Conservation (phyloP, 2,329 filamentous ascomycete species). For the Boeremia lycopersici region DNA sequence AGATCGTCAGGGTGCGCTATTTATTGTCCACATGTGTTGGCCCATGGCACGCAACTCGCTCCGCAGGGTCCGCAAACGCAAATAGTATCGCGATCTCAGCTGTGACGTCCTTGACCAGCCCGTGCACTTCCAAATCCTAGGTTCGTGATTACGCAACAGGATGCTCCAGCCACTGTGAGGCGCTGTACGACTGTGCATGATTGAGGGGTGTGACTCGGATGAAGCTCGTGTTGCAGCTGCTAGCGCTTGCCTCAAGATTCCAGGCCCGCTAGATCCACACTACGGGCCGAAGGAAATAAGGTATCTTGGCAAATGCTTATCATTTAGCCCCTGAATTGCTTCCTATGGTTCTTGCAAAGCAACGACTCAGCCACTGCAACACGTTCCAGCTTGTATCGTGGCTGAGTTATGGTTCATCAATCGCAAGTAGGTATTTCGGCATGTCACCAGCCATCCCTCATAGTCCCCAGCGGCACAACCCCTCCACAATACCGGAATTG, state of each 20-base stretch:
- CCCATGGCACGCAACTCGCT: constrained; percentile 12
- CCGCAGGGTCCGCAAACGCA: not conserved
- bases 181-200: constrained; percentile 13
- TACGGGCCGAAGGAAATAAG: constrained; percentile 11
- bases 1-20: constrained; percentile 12
- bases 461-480: not conserved
- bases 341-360: not conserved
- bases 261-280: constrained; percentile 9
- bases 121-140: constrained; percentile 9
- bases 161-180: constrained; percentile 13
- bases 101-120: not conserved
- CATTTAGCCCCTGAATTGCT: not conserved
- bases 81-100: not conserved
- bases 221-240: constrained; percentile 15
- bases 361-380: constrained; percentile 10
- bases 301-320: constrained; percentile 14
- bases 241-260: constrained; percentile 2
- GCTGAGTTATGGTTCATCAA: not conserved
- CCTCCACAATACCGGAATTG: not conserved
- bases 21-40: constrained; percentile 10
- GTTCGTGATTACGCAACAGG: constrained; percentile 1
- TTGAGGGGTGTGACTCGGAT: constrained; percentile 2
- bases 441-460: not conserved
- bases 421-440: not conserved
- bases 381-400: not conserved